Base-by-base conservation (phyloP, 805 yeast genomes). In the Candida oleophila region DNA sequence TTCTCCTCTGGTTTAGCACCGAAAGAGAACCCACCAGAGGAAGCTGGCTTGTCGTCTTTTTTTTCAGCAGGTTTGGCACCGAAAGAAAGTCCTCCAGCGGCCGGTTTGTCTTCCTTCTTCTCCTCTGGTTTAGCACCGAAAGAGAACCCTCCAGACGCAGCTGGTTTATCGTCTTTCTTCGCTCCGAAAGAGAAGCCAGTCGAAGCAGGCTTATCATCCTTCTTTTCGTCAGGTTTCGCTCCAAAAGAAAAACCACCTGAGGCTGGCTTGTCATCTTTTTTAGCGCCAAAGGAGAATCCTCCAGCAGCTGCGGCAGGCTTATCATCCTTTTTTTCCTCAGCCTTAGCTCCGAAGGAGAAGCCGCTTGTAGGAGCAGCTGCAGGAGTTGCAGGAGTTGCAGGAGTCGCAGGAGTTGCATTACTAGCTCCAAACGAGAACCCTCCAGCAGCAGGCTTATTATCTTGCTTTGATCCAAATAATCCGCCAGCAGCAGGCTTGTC, bases 41-140 rank as follows among this genome's bases (percentile, higher is more conserved):
- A 12, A 11, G 45, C 33, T 42, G 35, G 25, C 22, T n/a, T 22
- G 5, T 20, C 37, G 18, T 34, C 37, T 15, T 34, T 34, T 30
- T 49, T 43, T n/a, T 51, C 19, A 35, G 49, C 52, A n/a, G 59
- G 49, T 38, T 59, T 59, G 2, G 59, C 57, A 15, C 68, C 68
- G 39, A 63, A 61, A 3, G 57, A 50, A 21, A 53, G 51, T 2
- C 55, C 60, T 35, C 38, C 34, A 7, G 51, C 30, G 28, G 38
- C 18, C 40, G 35, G 32, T 22, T 16, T 28, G 4, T 25, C 39
- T 5, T 36, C 39, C 12, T 36, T 36, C 37, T 49, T 43, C 43
- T 51, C 20, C 30, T 47, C 52, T 19, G 56, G 50, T 34, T 51
- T 56, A 4, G 55, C 40, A n/a, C 60, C 55, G 43, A 69, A 54